Base-by-base conservation (phyloP, 495 filamentous ascomycete genomes). In the Tuber microsphaerosporum region DNA sequence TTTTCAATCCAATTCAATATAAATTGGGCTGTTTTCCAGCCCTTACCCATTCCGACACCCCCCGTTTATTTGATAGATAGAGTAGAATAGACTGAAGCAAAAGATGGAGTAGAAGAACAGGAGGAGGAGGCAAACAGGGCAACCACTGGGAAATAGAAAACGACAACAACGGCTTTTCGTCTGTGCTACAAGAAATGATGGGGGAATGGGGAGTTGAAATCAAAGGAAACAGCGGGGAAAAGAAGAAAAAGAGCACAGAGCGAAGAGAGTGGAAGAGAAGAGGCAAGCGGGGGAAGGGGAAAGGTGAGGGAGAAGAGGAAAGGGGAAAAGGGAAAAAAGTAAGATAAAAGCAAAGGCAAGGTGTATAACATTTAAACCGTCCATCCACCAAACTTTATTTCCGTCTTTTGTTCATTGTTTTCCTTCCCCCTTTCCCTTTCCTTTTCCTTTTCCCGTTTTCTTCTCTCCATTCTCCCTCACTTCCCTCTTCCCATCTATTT, bases 341-440 rank as follows among this genome's bases (percentile, higher is more conserved):
- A 34, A 74, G 69, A 74, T 42, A 74, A 74, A 74, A 70, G 31
- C 9, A 41, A 71, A 45, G 44, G 73, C 56, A 70, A 70, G n/a
- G 45, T 71, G 31, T 43, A 43, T 71, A 16, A 46, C 41, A 46
- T 71, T 69, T 43, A 72, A 71, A 48, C 48, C 65, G 42, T 46
- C 61, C 71, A 70, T 71, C 70, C 37, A 41, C 56, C 72, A 75
- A 73, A 56, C 75, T 76, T 74, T 69, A 34, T 71, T 44, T 75
- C 71, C 65, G 72, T 76, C 61, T 71, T 70, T 71, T 41, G 42
- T 68, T 74, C 72, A 56, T 75, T 48, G 22, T 56, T 44, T 37
- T 56, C 74, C 72, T 71, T 75, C 44, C 79, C 76, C 80, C 26
- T 69, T 83, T 80, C 71, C 74, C 69, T 73, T 48, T 73, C 70